A percentile compares a stretch with the other conserved stretches of the same genome.
Conservation (phyloP, 805 yeast species). For the Wickerhamomyces rabaulensis region DNA sequence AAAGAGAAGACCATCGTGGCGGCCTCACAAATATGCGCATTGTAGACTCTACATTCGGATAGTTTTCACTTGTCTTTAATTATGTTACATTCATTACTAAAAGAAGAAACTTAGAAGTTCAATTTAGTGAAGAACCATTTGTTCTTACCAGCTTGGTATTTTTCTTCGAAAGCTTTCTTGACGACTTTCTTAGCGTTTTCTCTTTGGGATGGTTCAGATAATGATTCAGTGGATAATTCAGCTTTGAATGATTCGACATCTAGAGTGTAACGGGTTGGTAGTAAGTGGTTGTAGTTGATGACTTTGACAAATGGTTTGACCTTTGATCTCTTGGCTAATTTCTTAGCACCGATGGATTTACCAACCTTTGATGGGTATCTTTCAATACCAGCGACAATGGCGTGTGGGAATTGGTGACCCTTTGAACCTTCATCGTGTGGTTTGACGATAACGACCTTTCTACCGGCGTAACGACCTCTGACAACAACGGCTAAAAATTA, state of each 20-base stretch:
- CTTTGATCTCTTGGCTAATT: conserved; percentile 94
- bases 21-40: too few relatives aligned
- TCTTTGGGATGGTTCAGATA: conserved; percentile 96
- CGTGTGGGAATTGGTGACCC: conserved; percentile 98
- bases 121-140: conserved; percentile 99
- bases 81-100: not conserved
- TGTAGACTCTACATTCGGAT: not conserved
- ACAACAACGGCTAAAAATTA: conserved; percentile 70
- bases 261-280: conserved; percentile 99
- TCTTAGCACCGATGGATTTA: conserved; percentile 93
- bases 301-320: conserved; percentile 99
- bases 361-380: conserved; percentile 96
- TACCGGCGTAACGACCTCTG: conserved; percentile 99
- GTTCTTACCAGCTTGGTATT: conserved; percentile 99
- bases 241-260: conserved; percentile 95
- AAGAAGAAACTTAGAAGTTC: conserved; percentile 52
- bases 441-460: conserved; percentile 98
- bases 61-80: not conserved
- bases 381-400: conserved; percentile 99
- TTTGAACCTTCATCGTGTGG: conserved; percentile 99
- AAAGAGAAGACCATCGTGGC: too few relatives aligned
- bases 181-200: conserved; percentile 98
- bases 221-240: conserved; percentile 87
- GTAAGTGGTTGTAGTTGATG: conserved; percentile 98
- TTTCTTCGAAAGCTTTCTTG: conserved; percentile 98